Conservation (phyloP, 1,284 basidiomycete genomes). For the Ceratobasidium sp. region DNA sequence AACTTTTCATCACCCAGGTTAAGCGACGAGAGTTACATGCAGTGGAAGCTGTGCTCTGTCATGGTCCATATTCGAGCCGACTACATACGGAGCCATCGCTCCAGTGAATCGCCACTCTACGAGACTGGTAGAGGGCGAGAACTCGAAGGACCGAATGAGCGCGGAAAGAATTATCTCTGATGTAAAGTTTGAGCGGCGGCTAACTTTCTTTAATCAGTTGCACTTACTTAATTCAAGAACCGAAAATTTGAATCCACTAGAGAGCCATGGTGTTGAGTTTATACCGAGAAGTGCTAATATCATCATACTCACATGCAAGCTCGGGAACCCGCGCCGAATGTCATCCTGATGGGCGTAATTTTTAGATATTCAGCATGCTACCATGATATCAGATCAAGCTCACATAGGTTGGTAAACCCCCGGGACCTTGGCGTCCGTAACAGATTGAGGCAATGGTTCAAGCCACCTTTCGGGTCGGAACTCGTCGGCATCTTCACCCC, state of each 20-base stretch:
- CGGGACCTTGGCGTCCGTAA: not conserved
- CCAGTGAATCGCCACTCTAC: not conserved
- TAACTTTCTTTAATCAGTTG: not conserved
- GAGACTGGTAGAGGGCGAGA: not conserved
- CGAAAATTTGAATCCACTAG: constrained; percentile 17
- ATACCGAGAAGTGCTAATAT: not conserved
- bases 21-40: not conserved
- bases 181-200: not conserved
- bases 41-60: not conserved
- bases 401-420: constrained; percentile 20
- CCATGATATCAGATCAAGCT: not conserved
- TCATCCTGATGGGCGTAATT: constrained; percentile 11
- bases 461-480: constrained; percentile 29
- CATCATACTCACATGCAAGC: constrained; percentile 8
- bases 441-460: not conserved
- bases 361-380: too few species aligned
- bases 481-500: constrained; percentile 21
- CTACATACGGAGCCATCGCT: constrained; percentile 13
- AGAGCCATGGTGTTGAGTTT: not conserved
- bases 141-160: constrained; percentile 4
- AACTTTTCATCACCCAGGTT: too few species aligned
- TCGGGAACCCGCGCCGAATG: constrained; percentile 7
- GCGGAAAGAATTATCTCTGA: constrained; percentile 7
- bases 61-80: not conserved
- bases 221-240: constrained; percentile 13